phyloP scores from a whole-genome alignment of 805 yeast genomes.

The Yamadazyma phyllophila region DNA sequence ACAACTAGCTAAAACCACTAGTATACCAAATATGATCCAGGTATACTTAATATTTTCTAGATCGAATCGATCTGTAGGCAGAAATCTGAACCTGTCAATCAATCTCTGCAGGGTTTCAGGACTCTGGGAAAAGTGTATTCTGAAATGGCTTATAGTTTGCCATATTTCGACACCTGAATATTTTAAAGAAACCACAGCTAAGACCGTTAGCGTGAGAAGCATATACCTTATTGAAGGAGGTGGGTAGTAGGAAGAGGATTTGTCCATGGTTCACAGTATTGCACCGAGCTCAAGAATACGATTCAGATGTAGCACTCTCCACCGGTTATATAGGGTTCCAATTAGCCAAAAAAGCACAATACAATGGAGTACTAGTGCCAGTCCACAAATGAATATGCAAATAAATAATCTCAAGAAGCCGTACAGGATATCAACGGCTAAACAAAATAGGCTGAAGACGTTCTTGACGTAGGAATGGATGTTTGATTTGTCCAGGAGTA shows the following conservation, averaged over 20 bases:
- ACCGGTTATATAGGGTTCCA: conserved; percentile 6
- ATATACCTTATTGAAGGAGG: not conserved
- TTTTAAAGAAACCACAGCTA: not conserved
- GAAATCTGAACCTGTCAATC: conserved; percentile 22
- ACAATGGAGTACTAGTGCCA: not conserved
- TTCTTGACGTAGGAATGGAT: not conserved
- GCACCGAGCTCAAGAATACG: not conserved
- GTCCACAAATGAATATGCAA: conserved; percentile 10
- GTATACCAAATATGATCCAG: conserved; percentile 15
- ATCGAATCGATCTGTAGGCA: conserved; percentile 30
- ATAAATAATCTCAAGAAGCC: conserved; percentile 13
- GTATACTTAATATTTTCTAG: conserved; percentile 20
- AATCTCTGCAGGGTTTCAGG: not conserved
- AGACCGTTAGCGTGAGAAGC: not conserved
- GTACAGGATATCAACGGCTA: conserved; percentile 12
- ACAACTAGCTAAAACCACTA: conserved; percentile 5
- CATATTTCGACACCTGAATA: not conserved
- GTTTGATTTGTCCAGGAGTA: not conserved
- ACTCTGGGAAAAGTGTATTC: not conserved
- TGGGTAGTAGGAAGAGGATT: not conserved
- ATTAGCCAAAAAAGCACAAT: conserved; percentile 8
- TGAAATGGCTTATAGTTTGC: not conserved
- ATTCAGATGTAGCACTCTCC: conserved; percentile 5
- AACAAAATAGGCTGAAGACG: conserved; percentile 4
- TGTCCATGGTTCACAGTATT: not conserved